Evolutionary conservation across 306 rosid genomes (phyloP).

Genomic region (Trichosanthes truncata): DNA sequence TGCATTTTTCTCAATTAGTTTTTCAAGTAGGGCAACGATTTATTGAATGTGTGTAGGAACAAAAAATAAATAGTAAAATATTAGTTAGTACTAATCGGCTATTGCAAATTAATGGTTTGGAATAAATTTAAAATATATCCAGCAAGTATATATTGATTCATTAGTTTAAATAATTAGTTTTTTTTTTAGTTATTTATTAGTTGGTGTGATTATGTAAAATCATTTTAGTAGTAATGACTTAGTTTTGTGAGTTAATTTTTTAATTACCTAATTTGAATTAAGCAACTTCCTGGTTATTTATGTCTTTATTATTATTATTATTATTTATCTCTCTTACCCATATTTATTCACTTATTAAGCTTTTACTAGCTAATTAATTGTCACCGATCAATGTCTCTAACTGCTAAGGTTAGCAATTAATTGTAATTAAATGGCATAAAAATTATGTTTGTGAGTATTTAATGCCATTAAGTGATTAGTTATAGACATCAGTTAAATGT

Average conservation of each 20-base stretch:
- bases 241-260: not conserved
- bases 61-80: not conserved
- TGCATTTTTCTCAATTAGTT: not conserved
- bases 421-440: not conserved
- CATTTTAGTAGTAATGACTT: not conserved
- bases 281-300: not conserved
- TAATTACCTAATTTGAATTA: not conserved
- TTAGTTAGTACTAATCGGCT: not conserved
- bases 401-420: not conserved
- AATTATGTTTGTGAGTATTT: not conserved
- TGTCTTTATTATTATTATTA: not conserved
- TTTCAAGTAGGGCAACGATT: not conserved
- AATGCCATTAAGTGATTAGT: not conserved
- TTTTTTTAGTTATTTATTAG: not conserved
- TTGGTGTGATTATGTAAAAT: not conserved
- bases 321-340: not conserved
- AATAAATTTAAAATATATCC: not conserved
- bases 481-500: not conserved
- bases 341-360: not conserved
- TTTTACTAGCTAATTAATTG: not conserved
- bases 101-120: not conserved
- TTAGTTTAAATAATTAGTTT: not conserved
- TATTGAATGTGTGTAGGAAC: not conserved
- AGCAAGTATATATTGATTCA: no score
- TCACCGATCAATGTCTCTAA: not conserved